Evolutionary conservation across 192 early-diverging fungal genomes (phyloP).

Genomic region (Dimargaris cristalligena): DNA sequence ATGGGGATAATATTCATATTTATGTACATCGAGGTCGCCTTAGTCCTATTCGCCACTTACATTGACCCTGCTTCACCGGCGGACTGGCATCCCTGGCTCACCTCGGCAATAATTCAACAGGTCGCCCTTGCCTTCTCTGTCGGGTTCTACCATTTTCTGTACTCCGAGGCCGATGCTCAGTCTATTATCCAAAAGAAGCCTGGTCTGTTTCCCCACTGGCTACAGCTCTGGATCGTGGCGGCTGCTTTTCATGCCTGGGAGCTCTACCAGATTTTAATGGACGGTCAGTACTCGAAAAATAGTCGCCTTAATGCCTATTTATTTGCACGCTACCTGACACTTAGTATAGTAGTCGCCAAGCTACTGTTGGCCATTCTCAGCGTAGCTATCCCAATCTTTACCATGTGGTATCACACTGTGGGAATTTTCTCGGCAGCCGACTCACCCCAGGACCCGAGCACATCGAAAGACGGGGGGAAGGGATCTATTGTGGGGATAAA

Average conservation of each 20-base stretch:
- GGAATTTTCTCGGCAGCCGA: no score
- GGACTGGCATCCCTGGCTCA: not conserved
- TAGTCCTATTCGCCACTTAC: not conserved
- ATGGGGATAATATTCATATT: not conserved
- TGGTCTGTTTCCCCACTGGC: not conserved
- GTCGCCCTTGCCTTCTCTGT: not conserved
- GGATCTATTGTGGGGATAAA: not conserved
- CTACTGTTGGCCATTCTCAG: no score
- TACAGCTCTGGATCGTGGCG: not conserved
- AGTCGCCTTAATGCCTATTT: no score
- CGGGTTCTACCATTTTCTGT: not conserved
- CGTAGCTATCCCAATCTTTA: no score
- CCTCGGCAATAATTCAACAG: not conserved
- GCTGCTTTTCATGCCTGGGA: not conserved
- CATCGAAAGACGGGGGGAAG: no score
- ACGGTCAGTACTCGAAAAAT: no score
- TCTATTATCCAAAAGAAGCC: not conserved
- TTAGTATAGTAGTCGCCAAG: no score
- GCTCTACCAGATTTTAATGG: not conserved
- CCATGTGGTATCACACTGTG: no score
- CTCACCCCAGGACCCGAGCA: no score
- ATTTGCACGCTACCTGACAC: not conserved
- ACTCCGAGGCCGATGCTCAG: not conserved
- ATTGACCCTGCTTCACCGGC: not conserved
- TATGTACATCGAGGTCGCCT: not conserved